A percentile compares a stretch with the other conserved stretches of the same genome.
These are phyloP conservation scores for Lecanicillium sp. DNA, from an alignment of 2,329 filamentous ascomycete species.

Conservation along the genomic window DNA sequence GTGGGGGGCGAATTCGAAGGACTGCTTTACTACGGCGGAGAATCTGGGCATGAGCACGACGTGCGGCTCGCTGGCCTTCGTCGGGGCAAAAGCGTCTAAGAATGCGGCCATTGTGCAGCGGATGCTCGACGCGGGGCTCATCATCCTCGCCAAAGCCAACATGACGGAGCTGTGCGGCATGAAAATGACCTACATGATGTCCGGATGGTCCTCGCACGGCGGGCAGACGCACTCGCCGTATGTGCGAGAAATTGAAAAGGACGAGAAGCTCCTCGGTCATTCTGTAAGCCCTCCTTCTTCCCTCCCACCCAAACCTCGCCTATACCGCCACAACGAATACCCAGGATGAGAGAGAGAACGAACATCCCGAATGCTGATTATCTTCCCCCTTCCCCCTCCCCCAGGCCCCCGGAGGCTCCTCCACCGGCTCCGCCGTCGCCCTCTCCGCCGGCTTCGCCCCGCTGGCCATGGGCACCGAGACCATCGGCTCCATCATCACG, in stretches of 20 bases:
- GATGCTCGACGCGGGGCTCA: slow-evolving; percentile 18
- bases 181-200: slow-evolving; percentile 18
- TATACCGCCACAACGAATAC: no score
- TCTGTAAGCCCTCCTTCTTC: slow-evolving; percentile 15
- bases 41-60: slow-evolving; percentile 20
- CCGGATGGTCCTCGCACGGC: slow-evolving; percentile 21
- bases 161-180: slow-evolving; percentile 20
- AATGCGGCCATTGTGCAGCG: slow-evolving; percentile 16
- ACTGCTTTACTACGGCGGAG: slow-evolving; percentile 15
- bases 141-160: slow-evolving; percentile 20
- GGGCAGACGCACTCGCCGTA: slow-evolving; percentile 26
- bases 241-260: slow-evolving; percentile 18
- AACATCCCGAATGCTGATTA: no score
- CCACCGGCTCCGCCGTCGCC: slow-evolving; percentile 28
- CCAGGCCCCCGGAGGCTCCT: slow-evolving; percentile 29
- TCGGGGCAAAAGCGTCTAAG: slow-evolving; percentile 8
- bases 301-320: no score
- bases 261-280: slow-evolving; percentile 16
- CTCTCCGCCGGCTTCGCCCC: slow-evolving; percentile 26
- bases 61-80: slow-evolving; percentile 17
- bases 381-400: no score
- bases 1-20: slow-evolving; percentile 14
- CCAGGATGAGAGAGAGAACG: no score
- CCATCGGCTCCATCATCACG: slow-evolving; percentile 25
- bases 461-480: slow-evolving; percentile 28